phyloP scores from a whole-genome alignment of 2,329 filamentous ascomycete species.

The Pseudogymnoascus sp. region DNA sequence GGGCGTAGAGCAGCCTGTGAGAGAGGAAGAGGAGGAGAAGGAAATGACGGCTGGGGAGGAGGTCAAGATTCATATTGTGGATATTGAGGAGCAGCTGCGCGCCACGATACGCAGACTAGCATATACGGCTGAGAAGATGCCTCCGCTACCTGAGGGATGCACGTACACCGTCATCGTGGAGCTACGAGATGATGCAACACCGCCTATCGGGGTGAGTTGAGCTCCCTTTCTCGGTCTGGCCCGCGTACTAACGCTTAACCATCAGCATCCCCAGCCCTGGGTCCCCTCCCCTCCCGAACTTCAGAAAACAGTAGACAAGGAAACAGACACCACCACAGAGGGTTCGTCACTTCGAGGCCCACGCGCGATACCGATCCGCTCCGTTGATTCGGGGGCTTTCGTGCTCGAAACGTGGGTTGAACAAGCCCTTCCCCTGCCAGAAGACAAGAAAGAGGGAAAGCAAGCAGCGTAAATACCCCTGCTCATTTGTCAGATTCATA shows the following conservation, averaged over 20 bases:
- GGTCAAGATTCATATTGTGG: slow-evolving; percentile 40
- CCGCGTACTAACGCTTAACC: slow-evolving; percentile 12
- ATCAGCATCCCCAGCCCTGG: slow-evolving; percentile 52
- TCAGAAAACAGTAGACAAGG: slow-evolving; percentile 28
- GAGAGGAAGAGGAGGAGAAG: slow-evolving; percentile 10
- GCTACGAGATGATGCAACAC: slow-evolving; percentile 44
- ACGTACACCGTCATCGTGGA: slow-evolving; percentile 72
- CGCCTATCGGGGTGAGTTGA: slow-evolving; percentile 48
- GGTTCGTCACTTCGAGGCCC: slow-evolving; percentile 39
- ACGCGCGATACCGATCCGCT: slow-evolving; percentile 51
- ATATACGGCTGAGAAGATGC: slow-evolving; percentile 48
- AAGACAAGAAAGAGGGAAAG: not conserved
- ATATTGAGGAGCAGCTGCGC: slow-evolving; percentile 65
- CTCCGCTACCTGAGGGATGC: slow-evolving; percentile 51
- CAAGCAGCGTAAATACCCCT: not conserved
- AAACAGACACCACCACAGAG: slow-evolving; percentile 21
- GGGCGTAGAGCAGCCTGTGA: not conserved
- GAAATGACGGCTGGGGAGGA: slow-evolving; percentile 14
- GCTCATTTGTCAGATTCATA: not conserved
- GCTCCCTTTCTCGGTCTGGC: not conserved
- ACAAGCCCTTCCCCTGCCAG: slow-evolving; percentile 36
- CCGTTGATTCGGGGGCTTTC: slow-evolving; percentile 56
- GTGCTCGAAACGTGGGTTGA: slow-evolving; percentile 63
- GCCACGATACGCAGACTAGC: slow-evolving; percentile 56
- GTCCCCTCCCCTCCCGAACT: slow-evolving; percentile 43